Conservation (phyloP, 257 asterid species). For the Solanum chmielewskii region DNA sequence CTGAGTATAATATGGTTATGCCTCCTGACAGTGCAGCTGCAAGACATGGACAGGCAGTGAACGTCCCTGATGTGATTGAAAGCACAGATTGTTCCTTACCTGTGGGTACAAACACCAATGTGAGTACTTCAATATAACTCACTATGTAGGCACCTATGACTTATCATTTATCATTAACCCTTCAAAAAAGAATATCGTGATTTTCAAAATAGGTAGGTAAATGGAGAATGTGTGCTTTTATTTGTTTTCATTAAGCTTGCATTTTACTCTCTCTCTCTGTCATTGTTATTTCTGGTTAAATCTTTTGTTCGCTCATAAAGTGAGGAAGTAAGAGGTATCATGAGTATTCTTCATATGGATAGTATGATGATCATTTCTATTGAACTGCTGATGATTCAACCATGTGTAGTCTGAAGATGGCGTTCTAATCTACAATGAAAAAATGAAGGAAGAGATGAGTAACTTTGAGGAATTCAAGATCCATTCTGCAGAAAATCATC, state of each 20-base stretch:
- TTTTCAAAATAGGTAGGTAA: background rate
- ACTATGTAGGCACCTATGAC: background rate
- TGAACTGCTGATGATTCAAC: background rate
- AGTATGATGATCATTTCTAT: background rate
- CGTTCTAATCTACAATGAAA: slow-evolving; percentile 34
- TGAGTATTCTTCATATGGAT: background rate
- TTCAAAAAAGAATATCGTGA: background rate
- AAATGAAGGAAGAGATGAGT: slow-evolving; percentile 42
- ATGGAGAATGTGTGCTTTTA: background rate
- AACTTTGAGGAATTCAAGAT: slow-evolving; percentile 27
- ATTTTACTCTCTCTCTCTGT: background rate
- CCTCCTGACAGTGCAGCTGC: slow-evolving; percentile 37
- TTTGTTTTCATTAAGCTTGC: background rate
- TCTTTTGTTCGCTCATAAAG: background rate
- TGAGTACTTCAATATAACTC: slow-evolving; percentile 3
- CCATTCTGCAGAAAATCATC: slow-evolving; percentile 25
- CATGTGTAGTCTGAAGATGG: slow-evolving; percentile 50
- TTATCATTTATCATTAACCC: background rate
- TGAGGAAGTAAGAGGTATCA: background rate
- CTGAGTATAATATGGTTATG: slow-evolving; percentile 20
- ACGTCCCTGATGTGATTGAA: slow-evolving; percentile 8
- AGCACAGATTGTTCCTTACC: slow-evolving; percentile 5
- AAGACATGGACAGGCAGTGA: slow-evolving; percentile 15
- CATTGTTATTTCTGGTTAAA: background rate
- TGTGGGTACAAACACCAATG: slow-evolving; percentile 3